A percentile compares a stretch with the other conserved stretches of the same genome.
Conservation (phyloP, 2,329 filamentous ascomycete genomes). For the Trichoderma simmonsii region DNA sequence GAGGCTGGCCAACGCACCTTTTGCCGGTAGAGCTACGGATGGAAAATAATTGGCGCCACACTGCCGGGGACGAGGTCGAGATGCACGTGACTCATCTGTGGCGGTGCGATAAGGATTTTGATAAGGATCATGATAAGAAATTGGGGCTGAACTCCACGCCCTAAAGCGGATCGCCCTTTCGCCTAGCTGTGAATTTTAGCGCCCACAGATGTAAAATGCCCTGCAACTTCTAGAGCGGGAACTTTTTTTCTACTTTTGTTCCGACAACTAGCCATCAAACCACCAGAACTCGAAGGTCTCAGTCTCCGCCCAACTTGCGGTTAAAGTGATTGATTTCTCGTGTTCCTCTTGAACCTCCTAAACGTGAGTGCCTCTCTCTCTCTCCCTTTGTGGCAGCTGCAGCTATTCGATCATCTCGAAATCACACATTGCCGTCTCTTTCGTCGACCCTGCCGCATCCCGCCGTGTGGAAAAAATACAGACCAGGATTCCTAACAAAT, state of each 20-base stretch:
- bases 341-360: conserved; percentile 54
- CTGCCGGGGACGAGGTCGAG: neutral
- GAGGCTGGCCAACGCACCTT: conserved; percentile 9
- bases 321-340: conserved; percentile 99
- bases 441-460: neutral
- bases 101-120: neutral
- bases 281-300: conserved; percentile 86
- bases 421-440: neutral
- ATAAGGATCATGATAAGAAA: neutral
- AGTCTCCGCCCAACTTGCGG: conserved; percentile 98
- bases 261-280: conserved; percentile 21
- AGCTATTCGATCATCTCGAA: neutral
- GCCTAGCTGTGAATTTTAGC: conserved; percentile 28
- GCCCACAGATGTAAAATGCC: conserved; percentile 36
- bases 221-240: conserved; percentile 24
- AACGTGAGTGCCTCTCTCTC: conserved; percentile 3
- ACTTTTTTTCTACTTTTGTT: conserved; percentile 31
- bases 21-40: conserved; percentile 16
- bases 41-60: neutral
- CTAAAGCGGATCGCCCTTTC: conserved; percentile 25
- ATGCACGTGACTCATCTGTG: conserved; percentile 2
- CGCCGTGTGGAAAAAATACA: neutral
- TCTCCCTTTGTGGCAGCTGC: neutral
- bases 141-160: conserved; percentile 20
- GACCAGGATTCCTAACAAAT: neutral